Percentiles rank a stretch among this genome's conserved stretches.
phyloP scores from a whole-genome alignment of 2,329 filamentous ascomycete genomes.

The Xylaria sp. region DNA sequence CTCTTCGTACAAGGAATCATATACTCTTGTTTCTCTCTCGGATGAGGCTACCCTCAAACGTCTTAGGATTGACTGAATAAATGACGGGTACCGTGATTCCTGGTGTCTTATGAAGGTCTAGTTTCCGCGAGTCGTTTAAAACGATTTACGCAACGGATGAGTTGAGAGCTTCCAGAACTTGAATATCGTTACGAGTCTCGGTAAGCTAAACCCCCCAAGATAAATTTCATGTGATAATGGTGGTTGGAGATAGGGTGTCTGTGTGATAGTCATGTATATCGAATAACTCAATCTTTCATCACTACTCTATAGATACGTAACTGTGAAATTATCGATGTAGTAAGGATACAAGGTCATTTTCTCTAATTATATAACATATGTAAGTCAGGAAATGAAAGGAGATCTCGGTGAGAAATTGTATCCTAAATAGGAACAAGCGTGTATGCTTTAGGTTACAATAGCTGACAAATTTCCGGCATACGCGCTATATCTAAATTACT shows the following conservation, averaged over 20 bases:
- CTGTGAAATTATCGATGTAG: too few relatives aligned
- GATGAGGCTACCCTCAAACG: constrained; percentile 36
- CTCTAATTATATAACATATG: too few relatives aligned
- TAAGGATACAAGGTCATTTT: too few relatives aligned
- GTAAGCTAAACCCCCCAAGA: neutral
- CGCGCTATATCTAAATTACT: too few relatives aligned
- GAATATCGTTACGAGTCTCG: constrained; percentile 34
- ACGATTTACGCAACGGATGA: constrained; percentile 42
- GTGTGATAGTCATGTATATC: neutral
- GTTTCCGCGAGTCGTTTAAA: constrained; percentile 40
- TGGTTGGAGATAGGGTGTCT: too few relatives aligned
- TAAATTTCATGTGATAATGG: neutral
- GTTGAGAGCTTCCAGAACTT: constrained; percentile 39
- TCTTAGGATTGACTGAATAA: constrained; percentile 40
- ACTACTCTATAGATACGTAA: too few relatives aligned
- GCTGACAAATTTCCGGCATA: too few relatives aligned
- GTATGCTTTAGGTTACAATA: too few relatives aligned
- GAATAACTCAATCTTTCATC: constrained; percentile 1
- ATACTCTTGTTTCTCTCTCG: constrained; percentile 35
- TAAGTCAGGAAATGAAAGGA: too few relatives aligned
- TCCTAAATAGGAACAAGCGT: too few relatives aligned
- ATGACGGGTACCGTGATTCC: constrained; percentile 37
- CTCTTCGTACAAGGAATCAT: constrained; percentile 37
- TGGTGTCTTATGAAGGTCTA: constrained; percentile 35
- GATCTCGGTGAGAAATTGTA: too few relatives aligned